Conservation (phyloP, 1,284 basidiomycete species). For the Sphagnurus paluster region DNA sequence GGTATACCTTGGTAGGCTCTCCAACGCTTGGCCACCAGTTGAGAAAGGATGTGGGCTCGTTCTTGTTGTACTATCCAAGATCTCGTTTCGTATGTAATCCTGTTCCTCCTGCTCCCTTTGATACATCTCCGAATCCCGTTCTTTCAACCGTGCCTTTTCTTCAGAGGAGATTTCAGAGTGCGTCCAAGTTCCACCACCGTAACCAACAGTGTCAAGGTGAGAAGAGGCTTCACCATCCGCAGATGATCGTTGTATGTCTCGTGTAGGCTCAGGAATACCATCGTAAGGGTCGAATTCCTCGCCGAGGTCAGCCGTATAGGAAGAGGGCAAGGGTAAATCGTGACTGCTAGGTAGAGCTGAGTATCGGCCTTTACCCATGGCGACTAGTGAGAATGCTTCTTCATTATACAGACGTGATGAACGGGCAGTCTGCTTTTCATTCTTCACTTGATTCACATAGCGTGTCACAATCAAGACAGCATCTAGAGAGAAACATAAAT, state of each 20-base stretch:
- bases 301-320: neutral
- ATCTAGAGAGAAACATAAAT: constrained; percentile 40
- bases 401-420: constrained; percentile 36
- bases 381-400: constrained; percentile 31
- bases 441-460: constrained; percentile 55
- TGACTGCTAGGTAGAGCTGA: constrained; percentile 10
- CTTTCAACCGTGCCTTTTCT: constrained; percentile 28
- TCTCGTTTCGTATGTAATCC: neutral
- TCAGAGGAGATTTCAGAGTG: constrained; percentile 28
- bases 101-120: neutral
- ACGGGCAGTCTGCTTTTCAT: constrained; percentile 45
- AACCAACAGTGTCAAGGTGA: constrained; percentile 25
- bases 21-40: neutral
- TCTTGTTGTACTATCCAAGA: no score
- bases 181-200: constrained; percentile 34
- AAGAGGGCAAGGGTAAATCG: neutral
- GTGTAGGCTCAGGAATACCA: constrained; percentile 6
- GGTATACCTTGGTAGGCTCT: constrained; percentile 17
- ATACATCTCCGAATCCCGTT: constrained; percentile 14
- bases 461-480: constrained; percentile 57
- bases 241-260: constrained; percentile 3
- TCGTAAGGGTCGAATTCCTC: constrained; percentile 23
- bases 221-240: constrained; percentile 3
- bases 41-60: constrained; percentile 1
- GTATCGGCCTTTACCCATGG: constrained; percentile 14